Conservation (phyloP, 192 early-diverging fungal genomes). For the Martensiomyces pterosporus region DNA sequence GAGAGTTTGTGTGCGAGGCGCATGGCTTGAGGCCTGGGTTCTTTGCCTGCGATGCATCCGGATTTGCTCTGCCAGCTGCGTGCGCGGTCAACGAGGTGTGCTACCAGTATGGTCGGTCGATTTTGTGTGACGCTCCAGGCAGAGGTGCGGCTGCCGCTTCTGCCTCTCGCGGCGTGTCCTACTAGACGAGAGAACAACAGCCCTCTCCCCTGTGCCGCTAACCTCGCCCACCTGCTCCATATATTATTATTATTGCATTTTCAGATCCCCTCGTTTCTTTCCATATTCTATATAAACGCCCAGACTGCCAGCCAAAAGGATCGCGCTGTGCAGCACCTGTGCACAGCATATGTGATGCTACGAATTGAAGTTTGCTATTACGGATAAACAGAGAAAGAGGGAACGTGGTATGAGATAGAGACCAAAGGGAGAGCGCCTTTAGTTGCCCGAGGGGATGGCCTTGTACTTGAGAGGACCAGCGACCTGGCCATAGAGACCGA, state of each 20-base stretch:
- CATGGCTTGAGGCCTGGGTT: constrained; percentile 23
- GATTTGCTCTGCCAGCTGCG: constrained; percentile 24
- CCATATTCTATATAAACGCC: too few relatives aligned
- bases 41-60: constrained; percentile 39
- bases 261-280: too few relatives aligned
- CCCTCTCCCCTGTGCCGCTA: too few relatives aligned
- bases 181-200: too few relatives aligned
- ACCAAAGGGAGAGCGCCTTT: constrained; percentile 2
- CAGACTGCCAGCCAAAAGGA: too few relatives aligned
- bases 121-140: constrained; percentile 27
- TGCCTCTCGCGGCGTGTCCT: background rate
- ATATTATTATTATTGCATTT: too few relatives aligned
- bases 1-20: constrained; percentile 26
- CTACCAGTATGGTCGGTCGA: constrained; percentile 26
- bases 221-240: too few relatives aligned
- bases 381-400: background rate
- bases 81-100: constrained; percentile 32
- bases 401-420: background rate
- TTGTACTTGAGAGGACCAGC: constrained; percentile 49
- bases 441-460: constrained; percentile 42
- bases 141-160: background rate
- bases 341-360: too few relatives aligned
- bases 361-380: too few relatives aligned
- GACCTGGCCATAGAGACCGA: constrained; percentile 65
- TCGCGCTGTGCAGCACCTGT: too few relatives aligned